phyloP scores from a whole-genome alignment of 1,284 basidiomycete genomes.

The Ustilago curta region DNA sequence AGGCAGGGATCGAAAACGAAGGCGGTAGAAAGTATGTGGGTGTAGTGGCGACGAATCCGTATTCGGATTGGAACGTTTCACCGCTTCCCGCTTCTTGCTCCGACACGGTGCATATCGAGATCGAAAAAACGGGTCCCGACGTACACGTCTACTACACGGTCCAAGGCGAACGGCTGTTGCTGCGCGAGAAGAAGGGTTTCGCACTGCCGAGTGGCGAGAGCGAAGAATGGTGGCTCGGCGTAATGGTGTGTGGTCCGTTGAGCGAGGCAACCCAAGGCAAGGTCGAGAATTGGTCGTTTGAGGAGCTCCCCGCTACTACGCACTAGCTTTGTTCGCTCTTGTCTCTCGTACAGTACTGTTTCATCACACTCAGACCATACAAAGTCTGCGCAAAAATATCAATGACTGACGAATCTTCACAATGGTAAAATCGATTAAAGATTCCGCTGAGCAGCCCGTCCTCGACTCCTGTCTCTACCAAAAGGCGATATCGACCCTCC shows the following conservation, averaged over 20 bases:
- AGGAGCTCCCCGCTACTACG: slow-evolving; percentile 1
- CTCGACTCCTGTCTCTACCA: slow-evolving; percentile 15
- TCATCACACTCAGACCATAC: too few species aligned
- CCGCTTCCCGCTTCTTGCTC: slow-evolving; percentile 6
- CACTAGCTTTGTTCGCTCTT: too few species aligned
- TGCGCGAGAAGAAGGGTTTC: slow-evolving; percentile 41
- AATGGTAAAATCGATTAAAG: too few species aligned
- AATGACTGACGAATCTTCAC: too few species aligned
- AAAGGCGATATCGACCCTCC: slow-evolving; percentile 7
- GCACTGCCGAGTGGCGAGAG: slow-evolving; percentile 1
- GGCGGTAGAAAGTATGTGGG: slow-evolving; percentile 35
- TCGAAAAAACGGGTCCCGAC: slow-evolving; percentile 33
- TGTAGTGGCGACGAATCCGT: slow-evolving; percentile 34
- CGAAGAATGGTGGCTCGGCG: slow-evolving; percentile 46
- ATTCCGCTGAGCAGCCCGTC: slow-evolving; percentile 4
- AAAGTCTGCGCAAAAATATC: too few species aligned
- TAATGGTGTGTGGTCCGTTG: slow-evolving; percentile 39
- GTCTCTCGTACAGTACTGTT: too few species aligned
- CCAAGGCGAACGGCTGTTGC: slow-evolving; percentile 11
- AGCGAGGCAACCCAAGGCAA: slow-evolving; percentile 13
- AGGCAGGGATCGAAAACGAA: slow-evolving; percentile 39
- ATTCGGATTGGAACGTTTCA: slow-evolving; percentile 43
- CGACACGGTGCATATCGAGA: slow-evolving; percentile 20
- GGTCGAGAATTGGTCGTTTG: slow-evolving; percentile 16
- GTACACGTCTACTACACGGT: slow-evolving; percentile 40